Conservation (phyloP, 2,329 filamentous ascomycete genomes). For the Colletotrichum scovillei region DNA sequence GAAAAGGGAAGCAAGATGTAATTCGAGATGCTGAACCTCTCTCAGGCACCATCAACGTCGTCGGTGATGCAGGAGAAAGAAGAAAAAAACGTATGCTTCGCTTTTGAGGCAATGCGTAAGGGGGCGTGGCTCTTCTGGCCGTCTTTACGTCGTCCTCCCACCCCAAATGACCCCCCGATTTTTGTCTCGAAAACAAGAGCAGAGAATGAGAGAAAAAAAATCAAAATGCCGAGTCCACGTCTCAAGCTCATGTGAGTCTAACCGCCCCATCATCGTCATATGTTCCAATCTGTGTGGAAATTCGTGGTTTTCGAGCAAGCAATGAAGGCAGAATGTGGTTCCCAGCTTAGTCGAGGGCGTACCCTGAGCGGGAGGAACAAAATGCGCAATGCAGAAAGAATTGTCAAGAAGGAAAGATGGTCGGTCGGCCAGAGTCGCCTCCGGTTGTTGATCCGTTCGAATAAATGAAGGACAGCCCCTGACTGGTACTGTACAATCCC, state of each 20-base stretch:
- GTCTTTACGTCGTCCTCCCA: not conserved
- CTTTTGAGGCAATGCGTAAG: slow-evolving; percentile 18
- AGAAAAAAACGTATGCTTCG: slow-evolving; percentile 14
- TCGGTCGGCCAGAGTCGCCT: slow-evolving; percentile 31
- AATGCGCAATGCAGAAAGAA: not conserved
- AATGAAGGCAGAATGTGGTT: not conserved
- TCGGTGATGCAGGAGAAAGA: slow-evolving; percentile 1
- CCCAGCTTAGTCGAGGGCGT: not conserved
- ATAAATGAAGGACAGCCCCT: not conserved
- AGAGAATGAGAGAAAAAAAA: not conserved
- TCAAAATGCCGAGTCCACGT: not conserved
- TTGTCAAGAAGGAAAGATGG: slow-evolving; percentile 17
- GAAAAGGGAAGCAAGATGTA: not conserved
- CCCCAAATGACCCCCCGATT: not conserved
- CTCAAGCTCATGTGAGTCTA: slow-evolving; percentile 26
- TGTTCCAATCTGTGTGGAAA: slow-evolving; percentile 29
- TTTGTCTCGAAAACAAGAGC: slow-evolving; percentile 2
- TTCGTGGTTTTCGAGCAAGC: not conserved
- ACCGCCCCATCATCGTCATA: slow-evolving; percentile 25
- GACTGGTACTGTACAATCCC: slow-evolving; percentile 36
- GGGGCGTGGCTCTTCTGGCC: not conserved
- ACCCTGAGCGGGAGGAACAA: not conserved
- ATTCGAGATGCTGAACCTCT: not conserved
- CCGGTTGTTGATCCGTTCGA: slow-evolving; percentile 19
- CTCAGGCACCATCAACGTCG: not conserved